Base-by-base conservation (phyloP, 352 stramenopile genomes). In the Globisporangium emineosum region DNA sequence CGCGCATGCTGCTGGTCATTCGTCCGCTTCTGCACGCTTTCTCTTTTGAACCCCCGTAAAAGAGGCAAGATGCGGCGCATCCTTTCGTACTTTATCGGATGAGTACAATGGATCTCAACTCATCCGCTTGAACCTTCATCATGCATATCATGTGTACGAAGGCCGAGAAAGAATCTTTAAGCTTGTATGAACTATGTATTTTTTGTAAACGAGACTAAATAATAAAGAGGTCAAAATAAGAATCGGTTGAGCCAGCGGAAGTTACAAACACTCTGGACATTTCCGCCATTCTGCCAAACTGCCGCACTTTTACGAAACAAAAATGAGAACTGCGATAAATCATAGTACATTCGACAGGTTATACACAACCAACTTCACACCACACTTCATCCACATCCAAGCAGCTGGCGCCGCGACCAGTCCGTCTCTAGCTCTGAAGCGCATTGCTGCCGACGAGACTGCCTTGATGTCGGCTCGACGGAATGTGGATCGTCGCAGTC, bases 1-100 rank as follows among this genome's bases (percentile, higher is more conserved):
- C 85, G 64, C 83, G 83, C 68, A 90, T 83, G 66, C 88, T 82
- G 37, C 75, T 71, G 63, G 60, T 68, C 76, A 86, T 89, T 30
- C 52, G 17, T 45, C 27, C 12, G 6, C n/a, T 21, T 47, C 21
- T 17, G 25, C 40, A 7, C 40, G 19, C 21, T 55, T 55, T 43
- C 32, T 55, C 42, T 62, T 55, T 62, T 62, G 25, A 42, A 62
- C 25, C 27, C 56, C 57, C 42, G 27, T 27, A 62, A 54, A 32
- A 40, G 7, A 51, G 19, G 19, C 15, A 58, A 45, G 37, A 51
- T 23, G 19, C 10, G 9, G 30, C 15, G 13, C 59, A 65, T 58
- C 47, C 27, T 21, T 63, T 63, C 64, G 64, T 25, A 64, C 62
- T 62, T 67, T 50, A 50, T 2, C 42, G 42, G 13, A 19, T 13